Percentiles rank a stretch among this genome's conserved stretches.
phyloP scores from a whole-genome alignment of 2,329 filamentous ascomycete genomes.

The Falciphora oryzae region DNA sequence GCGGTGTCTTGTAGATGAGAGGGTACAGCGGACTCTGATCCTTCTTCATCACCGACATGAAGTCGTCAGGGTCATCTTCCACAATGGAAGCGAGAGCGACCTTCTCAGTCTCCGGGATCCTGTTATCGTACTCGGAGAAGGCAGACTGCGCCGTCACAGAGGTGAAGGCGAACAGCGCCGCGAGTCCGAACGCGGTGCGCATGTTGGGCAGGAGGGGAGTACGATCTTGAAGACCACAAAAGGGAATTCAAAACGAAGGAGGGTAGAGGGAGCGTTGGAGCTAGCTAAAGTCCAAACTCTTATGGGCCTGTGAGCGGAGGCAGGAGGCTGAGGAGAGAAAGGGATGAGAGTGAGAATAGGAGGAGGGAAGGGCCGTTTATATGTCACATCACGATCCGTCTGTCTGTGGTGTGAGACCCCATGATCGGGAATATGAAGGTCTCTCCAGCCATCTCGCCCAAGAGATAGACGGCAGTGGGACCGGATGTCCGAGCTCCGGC shows the following conservation, averaged over 20 bases:
- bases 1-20: slow-evolving; percentile 31
- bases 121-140: slow-evolving; percentile 1
- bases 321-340: neutral
- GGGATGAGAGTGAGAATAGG: neutral
- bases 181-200: slow-evolving; percentile 5
- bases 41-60: slow-evolving; percentile 13
- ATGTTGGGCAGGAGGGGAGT: neutral
- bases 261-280: neutral
- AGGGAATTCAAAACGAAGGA: neutral
- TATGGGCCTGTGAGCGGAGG: neutral
- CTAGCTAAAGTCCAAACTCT: neutral
- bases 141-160: neutral
- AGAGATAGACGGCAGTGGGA: neutral
- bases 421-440: neutral
- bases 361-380: neutral
- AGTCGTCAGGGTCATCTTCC: slow-evolving; percentile 15
- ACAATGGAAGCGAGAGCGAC: slow-evolving; percentile 3
- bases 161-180: slow-evolving; percentile 6
- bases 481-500: too few species aligned
- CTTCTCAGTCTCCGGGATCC: slow-evolving; percentile 3
- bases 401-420: neutral
- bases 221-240: neutral
- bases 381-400: neutral
- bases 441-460: neutral
- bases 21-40: slow-evolving; percentile 28